phyloP scores from a whole-genome alignment of 495 filamentous ascomycete genomes.

The Hypoxylon cercidicola region DNA sequence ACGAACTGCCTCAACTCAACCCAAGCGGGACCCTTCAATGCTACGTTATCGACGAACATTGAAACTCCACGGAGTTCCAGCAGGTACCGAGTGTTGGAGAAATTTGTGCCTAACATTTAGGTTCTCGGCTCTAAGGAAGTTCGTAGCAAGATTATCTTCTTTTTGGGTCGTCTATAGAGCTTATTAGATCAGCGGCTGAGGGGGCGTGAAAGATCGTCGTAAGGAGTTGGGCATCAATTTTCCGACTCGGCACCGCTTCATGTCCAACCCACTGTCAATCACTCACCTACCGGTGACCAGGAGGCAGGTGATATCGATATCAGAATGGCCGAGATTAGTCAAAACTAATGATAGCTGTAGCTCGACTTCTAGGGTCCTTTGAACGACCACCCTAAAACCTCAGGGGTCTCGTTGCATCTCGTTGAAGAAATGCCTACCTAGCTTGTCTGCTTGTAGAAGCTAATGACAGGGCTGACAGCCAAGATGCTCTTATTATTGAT shows the following conservation, averaged over 20 bases:
- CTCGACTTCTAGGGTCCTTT: slow-evolving; percentile 9
- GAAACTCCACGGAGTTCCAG: slow-evolving; percentile 9
- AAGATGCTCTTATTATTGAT: slow-evolving; percentile 5
- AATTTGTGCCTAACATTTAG: neutral
- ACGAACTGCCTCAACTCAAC: neutral
- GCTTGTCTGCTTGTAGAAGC: neutral
- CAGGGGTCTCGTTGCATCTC: neutral
- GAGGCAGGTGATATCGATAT: neutral
- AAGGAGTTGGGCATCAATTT: slow-evolving; percentile 14
- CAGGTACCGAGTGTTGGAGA: neutral
- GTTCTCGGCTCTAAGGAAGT: neutral
- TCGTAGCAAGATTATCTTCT: neutral
- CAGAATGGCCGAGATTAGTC: slow-evolving; percentile 8
- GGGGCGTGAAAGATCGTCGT: neutral
- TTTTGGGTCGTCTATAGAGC: neutral
- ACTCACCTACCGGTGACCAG: slow-evolving; percentile 4
- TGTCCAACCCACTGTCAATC: slow-evolving; percentile 1
- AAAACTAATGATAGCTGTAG: slow-evolving; percentile 4
- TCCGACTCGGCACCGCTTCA: neutral
- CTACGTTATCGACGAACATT: neutral
- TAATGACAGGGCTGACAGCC: neutral
- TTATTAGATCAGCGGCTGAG: neutral
- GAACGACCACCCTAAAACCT: slow-evolving; percentile 11
- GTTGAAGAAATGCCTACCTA: neutral
- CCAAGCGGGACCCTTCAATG: slow-evolving; percentile 13